phyloP scores from a whole-genome alignment of 139 green algal species.

The Ettlia oleoabundans region DNA sequence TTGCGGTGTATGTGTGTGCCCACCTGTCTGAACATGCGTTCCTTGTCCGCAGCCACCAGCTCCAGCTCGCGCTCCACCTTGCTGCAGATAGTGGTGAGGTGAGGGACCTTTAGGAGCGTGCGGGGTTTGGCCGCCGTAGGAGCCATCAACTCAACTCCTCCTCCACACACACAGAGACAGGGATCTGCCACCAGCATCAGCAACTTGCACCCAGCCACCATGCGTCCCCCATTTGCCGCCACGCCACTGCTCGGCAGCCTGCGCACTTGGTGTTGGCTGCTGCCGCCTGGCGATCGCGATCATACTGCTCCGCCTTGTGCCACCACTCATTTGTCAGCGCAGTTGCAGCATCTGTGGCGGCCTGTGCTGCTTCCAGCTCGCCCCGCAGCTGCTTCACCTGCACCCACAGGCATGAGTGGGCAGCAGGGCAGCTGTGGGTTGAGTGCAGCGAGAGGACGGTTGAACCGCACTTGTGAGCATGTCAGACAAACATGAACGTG shows the following conservation, averaged over 20 bases:
- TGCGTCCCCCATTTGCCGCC: no score
- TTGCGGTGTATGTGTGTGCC: no score
- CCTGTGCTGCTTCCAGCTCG: conserved; percentile 8
- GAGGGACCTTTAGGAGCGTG: not conserved
- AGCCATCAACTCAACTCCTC: no score
- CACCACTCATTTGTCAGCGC: conserved; percentile 7
- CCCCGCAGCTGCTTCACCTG: conserved; percentile 9
- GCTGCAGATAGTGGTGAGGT: conserved; percentile 14
- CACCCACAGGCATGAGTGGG: no score
- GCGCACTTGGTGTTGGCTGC: conserved; percentile 23
- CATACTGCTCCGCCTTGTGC: conserved; percentile 14
- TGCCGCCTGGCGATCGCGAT: conserved; percentile 20
- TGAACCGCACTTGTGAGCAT: no score
- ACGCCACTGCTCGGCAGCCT: not conserved
- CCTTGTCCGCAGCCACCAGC: conserved; percentile 23
- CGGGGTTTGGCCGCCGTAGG: not conserved
- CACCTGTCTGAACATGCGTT: conserved; percentile 34
- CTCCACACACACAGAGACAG: no score
- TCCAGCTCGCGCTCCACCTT: conserved; percentile 37
- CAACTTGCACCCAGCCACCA: no score
- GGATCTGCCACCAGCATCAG: no score
- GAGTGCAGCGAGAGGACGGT: no score
- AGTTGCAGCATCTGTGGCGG: not conserved
- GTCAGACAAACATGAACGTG: no score
- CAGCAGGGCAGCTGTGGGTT: no score